Base-by-base conservation (phyloP, 306 rosid genomes). In the Inga leiocalycina region DNA sequence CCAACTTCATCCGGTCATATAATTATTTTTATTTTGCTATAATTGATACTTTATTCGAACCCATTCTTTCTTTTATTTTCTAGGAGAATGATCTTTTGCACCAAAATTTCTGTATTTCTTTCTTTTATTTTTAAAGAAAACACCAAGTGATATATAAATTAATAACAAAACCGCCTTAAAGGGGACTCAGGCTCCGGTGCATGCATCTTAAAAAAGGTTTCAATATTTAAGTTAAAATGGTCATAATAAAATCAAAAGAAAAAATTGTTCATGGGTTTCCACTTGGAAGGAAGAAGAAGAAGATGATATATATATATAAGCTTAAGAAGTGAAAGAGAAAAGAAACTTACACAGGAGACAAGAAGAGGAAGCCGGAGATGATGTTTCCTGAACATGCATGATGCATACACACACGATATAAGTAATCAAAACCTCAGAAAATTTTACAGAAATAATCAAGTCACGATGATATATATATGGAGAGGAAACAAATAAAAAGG, bases 291-390 rank as follows among this genome's bases (percentile, higher is more conserved):
- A 57, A n/a, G 64, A 5, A 1, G 27, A 56, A 20, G 62, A 0
- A 0, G 27, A 24, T 24, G 27, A 24, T 24, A 24, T 24, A 24
- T 24, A 24, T 24, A 24, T 24, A 24, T 24, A 24, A 24, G 27
- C 27, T 24, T 24, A 56, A 56, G 39, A 5, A 65, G 20, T 5
- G 20, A 27, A 30, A 64, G 39, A 65, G 10, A 65, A 67, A 35
- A 34, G 45, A 67, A 35, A 8, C 94, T 94, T 90, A 92, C 98
- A 86, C 71, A 2, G 97, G 98, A 4, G 98, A 94, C 82, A 91
- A 62, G 88, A 94, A 94, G 79, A 94, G 62, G 88, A 86, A 88
- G 46, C 86, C 86, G 0, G 96, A 77, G 70, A 89, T 92, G 46
- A 88, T 56, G 82, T 94, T 94, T 84, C 98, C 98, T 94, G 94